Conservation (phyloP, 805 yeast genomes). For the Lipomyces kockii region DNA sequence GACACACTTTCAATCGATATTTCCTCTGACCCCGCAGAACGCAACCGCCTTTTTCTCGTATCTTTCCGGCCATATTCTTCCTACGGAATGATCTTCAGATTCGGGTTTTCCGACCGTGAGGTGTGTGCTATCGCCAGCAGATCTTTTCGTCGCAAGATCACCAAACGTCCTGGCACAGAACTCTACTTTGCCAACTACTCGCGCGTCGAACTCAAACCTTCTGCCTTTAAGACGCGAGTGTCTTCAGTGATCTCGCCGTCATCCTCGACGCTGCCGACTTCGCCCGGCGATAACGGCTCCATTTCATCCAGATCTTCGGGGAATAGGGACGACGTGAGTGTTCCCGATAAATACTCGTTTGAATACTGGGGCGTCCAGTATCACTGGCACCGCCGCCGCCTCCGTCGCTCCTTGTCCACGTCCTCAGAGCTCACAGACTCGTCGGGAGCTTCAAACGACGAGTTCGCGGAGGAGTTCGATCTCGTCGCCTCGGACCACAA, state of each 20-base stretch:
- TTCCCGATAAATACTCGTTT: constrained; percentile 1
- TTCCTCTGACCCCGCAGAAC: neutral
- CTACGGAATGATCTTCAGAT: neutral
- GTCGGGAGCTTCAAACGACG: neutral
- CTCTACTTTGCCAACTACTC: constrained; percentile 3
- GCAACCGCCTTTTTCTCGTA: constrained; percentile 8
- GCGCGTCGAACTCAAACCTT: constrained; percentile 4
- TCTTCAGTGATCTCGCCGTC: neutral
- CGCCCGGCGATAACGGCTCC: neutral
- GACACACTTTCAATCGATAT: constrained; percentile 5
- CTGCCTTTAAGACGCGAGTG: constrained; percentile 1
- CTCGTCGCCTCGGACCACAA: neutral
- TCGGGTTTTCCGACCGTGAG: neutral
- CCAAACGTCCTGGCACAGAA: neutral
- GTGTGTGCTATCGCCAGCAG: neutral
- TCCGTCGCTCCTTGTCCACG: constrained; percentile 1
- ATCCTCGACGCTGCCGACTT: neutral
- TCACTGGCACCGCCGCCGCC: neutral
- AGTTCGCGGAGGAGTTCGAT: neutral
- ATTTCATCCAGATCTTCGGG: neutral
- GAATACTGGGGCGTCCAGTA: constrained; percentile 14
- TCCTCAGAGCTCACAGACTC: constrained; percentile 1
- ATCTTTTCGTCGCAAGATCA: neutral
- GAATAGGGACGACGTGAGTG: neutral
- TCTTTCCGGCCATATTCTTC: neutral